Evolutionary conservation across 768 basidiomycete species (phyloP), one percentile per base, ranked within the genome.

Genomic region (Lactarius indigo): DNA sequence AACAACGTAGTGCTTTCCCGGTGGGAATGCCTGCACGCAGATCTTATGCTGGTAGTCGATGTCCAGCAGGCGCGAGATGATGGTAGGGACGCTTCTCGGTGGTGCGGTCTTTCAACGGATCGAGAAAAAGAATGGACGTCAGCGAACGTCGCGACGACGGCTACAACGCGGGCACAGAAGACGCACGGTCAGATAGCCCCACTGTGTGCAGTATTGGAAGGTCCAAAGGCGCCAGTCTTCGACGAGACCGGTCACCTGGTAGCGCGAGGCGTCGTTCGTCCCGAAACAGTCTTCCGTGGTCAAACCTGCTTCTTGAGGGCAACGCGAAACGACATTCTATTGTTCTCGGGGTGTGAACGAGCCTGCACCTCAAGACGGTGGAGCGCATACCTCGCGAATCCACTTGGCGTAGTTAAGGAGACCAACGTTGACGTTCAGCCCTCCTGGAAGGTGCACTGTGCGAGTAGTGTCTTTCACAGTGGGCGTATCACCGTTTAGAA

Each of bases 181-280:
- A 65, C 85, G 39, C 71, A 91, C 92, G 35, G 82, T 87, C 75
- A 96, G 95, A 76, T 93, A 99, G 2, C 95, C 96, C 96, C 96
- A 98, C 72, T 96, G 86, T 0, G 92, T 94, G 79, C 94, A 96
- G 64, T 92, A 91, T 78, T 94, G 96, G 82, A 94, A 97, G 7
- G 80, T 72, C 96, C 96, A 98, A 17, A 87, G 76, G 37, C 94
- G 85, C 96, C 96, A 98, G 1, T 83, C 84, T 72, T 93, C 85
- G 61, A 85, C 80, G 18, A 94, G 77, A 28, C 84, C 85, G 1
- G 82, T 84, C 20, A 81, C 79, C 70, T 83, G 81, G 75, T 84
- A 95, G 66, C 84, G 79, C 7, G 79, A 73, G 66, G 88, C 87
- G 65, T 96, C 78, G 69, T 84, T 87, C 0, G 93, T 91, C 5